Conservation (phyloP, 257 asterid species). For the Datura wrightii region DNA sequence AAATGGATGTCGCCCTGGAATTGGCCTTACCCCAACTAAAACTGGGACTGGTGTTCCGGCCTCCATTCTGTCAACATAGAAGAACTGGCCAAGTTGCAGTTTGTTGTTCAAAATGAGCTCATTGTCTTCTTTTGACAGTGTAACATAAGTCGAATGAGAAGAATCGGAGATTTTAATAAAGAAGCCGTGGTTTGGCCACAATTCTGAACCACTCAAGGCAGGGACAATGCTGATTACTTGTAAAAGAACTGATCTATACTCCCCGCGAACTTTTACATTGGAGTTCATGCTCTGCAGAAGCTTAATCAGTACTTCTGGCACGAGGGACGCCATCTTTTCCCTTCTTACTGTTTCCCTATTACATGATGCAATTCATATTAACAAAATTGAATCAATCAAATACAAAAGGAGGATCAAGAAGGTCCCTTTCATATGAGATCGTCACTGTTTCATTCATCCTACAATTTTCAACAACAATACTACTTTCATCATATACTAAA, state of each 20-base stretch:
- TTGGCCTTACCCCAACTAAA: slow-evolving; percentile 73
- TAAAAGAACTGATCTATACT: slow-evolving; percentile 66
- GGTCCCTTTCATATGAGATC: neutral
- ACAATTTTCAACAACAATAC: neutral
- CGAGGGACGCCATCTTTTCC: slow-evolving; percentile 71
- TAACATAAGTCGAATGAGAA: slow-evolving; percentile 83
- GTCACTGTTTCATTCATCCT: neutral
- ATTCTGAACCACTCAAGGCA: slow-evolving; percentile 68
- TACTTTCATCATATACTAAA: neutral
- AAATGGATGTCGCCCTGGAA: slow-evolving; percentile 85
- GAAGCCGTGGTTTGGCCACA: slow-evolving; percentile 88
- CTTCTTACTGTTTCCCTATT: neutral
- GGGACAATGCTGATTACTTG: slow-evolving; percentile 94
- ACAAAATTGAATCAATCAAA: neutral
- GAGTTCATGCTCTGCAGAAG: slow-evolving; percentile 79
- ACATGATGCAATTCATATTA: neutral
- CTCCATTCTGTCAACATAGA: slow-evolving; percentile 81
- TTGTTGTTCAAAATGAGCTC: slow-evolving; percentile 86
- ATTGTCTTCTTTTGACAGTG: slow-evolving; percentile 67
- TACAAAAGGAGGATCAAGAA: neutral
- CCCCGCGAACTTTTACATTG: slow-evolving; percentile 72
- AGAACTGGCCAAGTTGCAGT: slow-evolving; percentile 84
- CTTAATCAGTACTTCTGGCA: slow-evolving; percentile 80
- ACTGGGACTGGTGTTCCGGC: slow-evolving; percentile 78
- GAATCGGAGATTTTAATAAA: slow-evolving; percentile 91